Percentiles rank a stretch among this genome's conserved stretches.
Evolutionary conservation across 1,139 yeast genomes (phyloP).

Genomic region (Suhomyces chickasaworum): DNA sequence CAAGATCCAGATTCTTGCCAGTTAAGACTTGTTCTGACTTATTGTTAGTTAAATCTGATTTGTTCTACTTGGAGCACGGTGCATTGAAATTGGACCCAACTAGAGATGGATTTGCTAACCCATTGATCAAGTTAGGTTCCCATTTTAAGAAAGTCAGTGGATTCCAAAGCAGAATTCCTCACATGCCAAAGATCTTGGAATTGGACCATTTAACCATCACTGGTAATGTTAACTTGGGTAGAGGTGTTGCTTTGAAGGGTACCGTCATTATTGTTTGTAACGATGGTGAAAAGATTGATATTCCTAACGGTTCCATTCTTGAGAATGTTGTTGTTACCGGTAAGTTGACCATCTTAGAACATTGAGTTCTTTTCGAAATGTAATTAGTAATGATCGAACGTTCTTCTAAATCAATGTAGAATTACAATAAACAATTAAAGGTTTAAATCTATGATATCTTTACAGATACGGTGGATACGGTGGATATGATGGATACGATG

Average conservation of each 20-base stretch:
- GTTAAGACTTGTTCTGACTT: conserved; percentile 97
- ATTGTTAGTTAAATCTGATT: conserved; percentile 92
- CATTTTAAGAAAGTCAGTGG: conserved; percentile 94
- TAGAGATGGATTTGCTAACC: conserved; percentile 86
- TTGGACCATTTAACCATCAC: conserved; percentile 96
- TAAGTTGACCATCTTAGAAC: conserved; percentile 92
- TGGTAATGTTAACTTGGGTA: conserved; percentile 92
- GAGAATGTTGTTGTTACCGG: conserved; percentile 98
- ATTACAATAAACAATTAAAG: too few relatives aligned
- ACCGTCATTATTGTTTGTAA: conserved; percentile 97
- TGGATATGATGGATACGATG: too few relatives aligned
- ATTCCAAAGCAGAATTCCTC: conserved; percentile 87
- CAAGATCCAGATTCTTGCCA: conserved; percentile 96
- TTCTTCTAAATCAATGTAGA: not conserved
- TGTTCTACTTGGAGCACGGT: conserved; percentile 90
- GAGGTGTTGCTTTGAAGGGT: conserved; percentile 88
- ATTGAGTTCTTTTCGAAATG: conserved; percentile 38
- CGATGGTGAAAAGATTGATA: conserved; percentile 94
- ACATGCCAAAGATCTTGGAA: conserved; percentile 94
- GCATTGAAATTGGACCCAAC: conserved; percentile 80
- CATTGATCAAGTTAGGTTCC: conserved; percentile 92
- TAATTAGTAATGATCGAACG: conserved; percentile 4
- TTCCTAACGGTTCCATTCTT: conserved; percentile 92
- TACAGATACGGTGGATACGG: too few relatives aligned
- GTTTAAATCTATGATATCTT: too few relatives aligned